Evolutionary conservation across 2,329 filamentous ascomycete species (phyloP).

Genomic region (Xylaria sp.): DNA sequence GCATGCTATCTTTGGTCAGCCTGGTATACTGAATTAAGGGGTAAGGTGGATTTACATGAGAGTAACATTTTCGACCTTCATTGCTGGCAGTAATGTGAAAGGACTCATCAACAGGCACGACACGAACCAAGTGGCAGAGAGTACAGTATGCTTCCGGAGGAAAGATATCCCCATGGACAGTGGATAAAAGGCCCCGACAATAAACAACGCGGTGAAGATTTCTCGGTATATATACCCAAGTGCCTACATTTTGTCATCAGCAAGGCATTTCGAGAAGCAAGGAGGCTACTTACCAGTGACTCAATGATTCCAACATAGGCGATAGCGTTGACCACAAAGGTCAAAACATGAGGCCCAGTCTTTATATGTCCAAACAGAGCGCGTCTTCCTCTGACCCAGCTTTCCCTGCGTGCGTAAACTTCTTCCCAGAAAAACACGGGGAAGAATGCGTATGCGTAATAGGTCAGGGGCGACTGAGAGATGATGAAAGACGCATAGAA

Average conservation of each 20-base stretch:
- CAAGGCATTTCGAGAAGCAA: not conserved
- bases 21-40: not conserved
- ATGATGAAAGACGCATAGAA: conserved; percentile 80
- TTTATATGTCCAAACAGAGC: conserved; percentile 71
- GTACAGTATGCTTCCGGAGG: conserved; percentile 62
- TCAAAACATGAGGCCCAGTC: conserved; percentile 58
- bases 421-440: conserved; percentile 97
- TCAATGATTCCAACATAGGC: conserved; percentile 76
- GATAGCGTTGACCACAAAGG: conserved; percentile 65
- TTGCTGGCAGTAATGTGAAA: conserved; percentile 83
- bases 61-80: conserved; percentile 77
- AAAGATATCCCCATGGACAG: conserved; percentile 73
- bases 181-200: conserved; percentile 80
- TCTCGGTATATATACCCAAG: conserved; percentile 91
- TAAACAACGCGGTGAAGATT: conserved; percentile 79
- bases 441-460: conserved; percentile 91
- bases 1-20: conserved; percentile 53
- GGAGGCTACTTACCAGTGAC: conserved; percentile 63
- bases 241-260: conserved; percentile 60
- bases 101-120: conserved; percentile 83
- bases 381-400: conserved; percentile 66
- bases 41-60: conserved; percentile 31
- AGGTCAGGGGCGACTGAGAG: conserved; percentile 78
- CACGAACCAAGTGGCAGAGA: conserved; percentile 72
- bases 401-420: conserved; percentile 76